phyloP scores from a whole-genome alignment of 768 basidiomycete species.

The Cystobasidium ongulense region DNA sequence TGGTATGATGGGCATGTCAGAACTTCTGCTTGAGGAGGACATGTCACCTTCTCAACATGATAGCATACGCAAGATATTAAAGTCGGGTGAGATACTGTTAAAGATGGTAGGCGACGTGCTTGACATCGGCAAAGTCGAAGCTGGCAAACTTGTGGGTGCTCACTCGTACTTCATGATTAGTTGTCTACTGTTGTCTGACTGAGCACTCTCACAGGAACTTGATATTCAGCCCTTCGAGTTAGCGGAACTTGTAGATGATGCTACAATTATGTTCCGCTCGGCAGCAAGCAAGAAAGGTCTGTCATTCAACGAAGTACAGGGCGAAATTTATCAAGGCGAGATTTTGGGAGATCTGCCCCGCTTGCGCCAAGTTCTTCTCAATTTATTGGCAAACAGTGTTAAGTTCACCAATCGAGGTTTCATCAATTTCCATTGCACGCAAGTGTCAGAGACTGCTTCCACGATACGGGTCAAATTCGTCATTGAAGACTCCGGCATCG shows the following conservation, averaged over 20 bases:
- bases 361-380: conserved; percentile 35
- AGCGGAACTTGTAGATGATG: conserved; percentile 31
- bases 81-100: conserved; percentile 38
- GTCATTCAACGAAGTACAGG: conserved; percentile 31
- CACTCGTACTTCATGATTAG: background rate
- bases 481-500: conserved; percentile 37
- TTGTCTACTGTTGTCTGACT: background rate
- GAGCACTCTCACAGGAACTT: background rate
- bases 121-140: conserved; percentile 40
- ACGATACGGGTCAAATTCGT: conserved; percentile 14
- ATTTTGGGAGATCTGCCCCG: conserved; percentile 36
- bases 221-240: conserved; percentile 34
- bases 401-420: conserved; percentile 36
- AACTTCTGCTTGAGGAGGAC: conserved; percentile 34
- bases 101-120: conserved; percentile 35
- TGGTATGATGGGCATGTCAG: conserved; percentile 35
- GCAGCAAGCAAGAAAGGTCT: conserved; percentile 33
- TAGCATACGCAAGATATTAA: conserved; percentile 34
- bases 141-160: conserved; percentile 28
- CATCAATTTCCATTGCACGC: conserved; percentile 27
- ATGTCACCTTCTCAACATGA: background rate
- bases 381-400: conserved; percentile 35
- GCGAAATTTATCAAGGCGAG: conserved; percentile 14
- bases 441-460: conserved; percentile 29
- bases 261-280: conserved; percentile 29